Evolutionary conservation across 805 yeast genomes (phyloP), one percentile per base, ranked within the genome.

Genomic region (Yarrowia deformans): DNA sequence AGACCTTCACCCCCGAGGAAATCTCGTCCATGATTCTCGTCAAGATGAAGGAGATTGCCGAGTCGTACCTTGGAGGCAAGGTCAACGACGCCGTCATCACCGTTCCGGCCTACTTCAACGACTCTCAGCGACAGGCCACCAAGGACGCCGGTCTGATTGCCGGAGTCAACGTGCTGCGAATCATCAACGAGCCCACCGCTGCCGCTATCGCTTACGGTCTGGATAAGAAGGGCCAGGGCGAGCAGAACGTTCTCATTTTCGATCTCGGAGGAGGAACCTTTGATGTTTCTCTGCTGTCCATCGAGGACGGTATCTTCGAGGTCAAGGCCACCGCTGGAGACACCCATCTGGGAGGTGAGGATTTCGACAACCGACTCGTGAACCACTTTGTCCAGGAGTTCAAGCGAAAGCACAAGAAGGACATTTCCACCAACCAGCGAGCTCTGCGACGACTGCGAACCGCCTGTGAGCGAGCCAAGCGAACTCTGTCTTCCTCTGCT

Each of bases 121-220:
- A 54, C 12, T 54, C 60, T 1, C 60, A 54, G 60, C 60, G 60
- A 19, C 60, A 54, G 34, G 60, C 60, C 18, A 54, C 60, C 60
- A 54, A 54, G 60, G 60, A 54, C 18, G 60, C 60, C 8, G 60
- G 60, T 54, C 60, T 54, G 19, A 54, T 54, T 54, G 60, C 60
- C 45, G 60, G 60, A 0, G 6, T 54, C 45, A 54, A 54, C 35
- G 60, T 93, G 71, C 85, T 91, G 81, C 89, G 98, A 84, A 93
- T 93, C 80, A 93, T 93, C 78, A 93, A 93, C 83, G 98, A 93
- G 84, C 97, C 98, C 76, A 92, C 98, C 75, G 98, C 98, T 73
- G 98, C 98, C 78, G 98, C 98, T 76, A 92, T 93, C 84, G 98
- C 98, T 80, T 93, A 93, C 88, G 98, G 98, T 87, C 87, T 93